These are phyloP conservation scores for Cordyceps sp. DNA, from an alignment of 2,329 filamentous ascomycete genomes.

Conservation along the genomic window DNA sequence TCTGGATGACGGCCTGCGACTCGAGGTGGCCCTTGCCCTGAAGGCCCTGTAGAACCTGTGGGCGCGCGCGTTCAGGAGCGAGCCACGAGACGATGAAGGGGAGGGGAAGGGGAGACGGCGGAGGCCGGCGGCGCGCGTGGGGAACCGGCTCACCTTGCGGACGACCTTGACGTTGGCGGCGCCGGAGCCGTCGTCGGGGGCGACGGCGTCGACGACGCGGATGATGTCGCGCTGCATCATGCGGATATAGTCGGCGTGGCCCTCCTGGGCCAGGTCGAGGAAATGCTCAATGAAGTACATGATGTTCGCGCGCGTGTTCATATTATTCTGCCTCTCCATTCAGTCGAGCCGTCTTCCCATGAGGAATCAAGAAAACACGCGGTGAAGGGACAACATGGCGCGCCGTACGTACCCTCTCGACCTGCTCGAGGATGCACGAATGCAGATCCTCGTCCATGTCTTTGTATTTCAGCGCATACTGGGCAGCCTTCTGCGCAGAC, in stretches of 20 bases:
- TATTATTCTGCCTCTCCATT: conserved; percentile 49
- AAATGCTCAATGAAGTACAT: conserved; percentile 98
- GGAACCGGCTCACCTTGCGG: conserved; percentile 42
- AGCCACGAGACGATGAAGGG: no score
- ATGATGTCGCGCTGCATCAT: conserved; percentile 95
- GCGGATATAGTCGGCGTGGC: conserved; percentile 65
- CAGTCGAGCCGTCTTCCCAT: neutral
- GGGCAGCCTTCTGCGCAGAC: conserved; percentile 79
- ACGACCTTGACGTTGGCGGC: conserved; percentile 91
- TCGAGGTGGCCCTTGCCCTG: conserved; percentile 57
- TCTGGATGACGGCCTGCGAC: conserved; percentile 57
- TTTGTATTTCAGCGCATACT: conserved; percentile 84
- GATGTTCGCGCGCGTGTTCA: conserved; percentile 96
- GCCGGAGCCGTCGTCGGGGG: conserved; percentile 70
- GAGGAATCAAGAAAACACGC: no score
- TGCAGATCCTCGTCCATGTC: conserved; percentile 96
- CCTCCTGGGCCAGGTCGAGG: conserved; percentile 67
- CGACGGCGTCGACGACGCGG: conserved; percentile 80
- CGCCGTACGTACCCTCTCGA: conserved; percentile 61
- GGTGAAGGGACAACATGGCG: no score
- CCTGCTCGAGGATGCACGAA: conserved; percentile 89
- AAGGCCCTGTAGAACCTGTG: conserved; percentile 50
- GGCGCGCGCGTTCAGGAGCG: neutral
- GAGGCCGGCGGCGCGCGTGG: neutral
- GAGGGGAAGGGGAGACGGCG: no score